Percentiles rank a stretch among this genome's conserved stretches.
These are phyloP conservation scores for Talaromyces islandicus DNA, from an alignment of 2,329 filamentous ascomycete genomes.

Conservation along the genomic window DNA sequence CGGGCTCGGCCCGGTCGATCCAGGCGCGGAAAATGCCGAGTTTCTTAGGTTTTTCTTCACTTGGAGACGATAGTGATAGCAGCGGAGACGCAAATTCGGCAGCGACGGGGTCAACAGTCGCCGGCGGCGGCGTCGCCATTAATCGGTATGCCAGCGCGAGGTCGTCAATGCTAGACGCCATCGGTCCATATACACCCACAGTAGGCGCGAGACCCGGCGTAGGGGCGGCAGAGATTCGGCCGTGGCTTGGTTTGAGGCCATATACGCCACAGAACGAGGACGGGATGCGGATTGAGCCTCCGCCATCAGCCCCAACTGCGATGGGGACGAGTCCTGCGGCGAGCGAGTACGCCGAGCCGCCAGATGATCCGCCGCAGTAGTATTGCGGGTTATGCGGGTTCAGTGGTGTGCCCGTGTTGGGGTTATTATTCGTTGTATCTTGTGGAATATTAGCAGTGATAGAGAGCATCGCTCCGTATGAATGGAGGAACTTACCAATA, in stretches of 20 bases:
- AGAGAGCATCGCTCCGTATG: background rate
- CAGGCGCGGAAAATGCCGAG: conserved; percentile 65
- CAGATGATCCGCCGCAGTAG: conserved; percentile 76
- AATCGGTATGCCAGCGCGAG: conserved; percentile 75
- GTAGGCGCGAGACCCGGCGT: conserved; percentile 54
- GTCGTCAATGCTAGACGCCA: conserved; percentile 70
- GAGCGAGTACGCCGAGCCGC: conserved; percentile 67
- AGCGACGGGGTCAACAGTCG: conserved; percentile 49
- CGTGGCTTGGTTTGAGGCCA: conserved; percentile 73
- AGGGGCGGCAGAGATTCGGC: conserved; percentile 58
- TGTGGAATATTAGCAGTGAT: conserved; percentile 12
- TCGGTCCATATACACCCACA: conserved; percentile 65
- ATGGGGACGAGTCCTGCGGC: conserved; percentile 66
- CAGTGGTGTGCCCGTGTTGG: conserved; percentile 64
- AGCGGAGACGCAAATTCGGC: conserved; percentile 54
- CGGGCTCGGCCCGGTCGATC: conserved; percentile 62
- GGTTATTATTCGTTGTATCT: conserved; percentile 83
- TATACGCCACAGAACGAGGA: conserved; percentile 71
- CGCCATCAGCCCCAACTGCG: conserved; percentile 67
- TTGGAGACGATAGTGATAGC: conserved; percentile 30
- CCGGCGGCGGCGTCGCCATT: conserved; percentile 66
- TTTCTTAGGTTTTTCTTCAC: conserved; percentile 47
- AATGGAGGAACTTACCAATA: conserved; percentile 45
- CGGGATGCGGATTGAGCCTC: conserved; percentile 70
- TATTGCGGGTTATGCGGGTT: conserved; percentile 73